Conservation (phyloP, 2,329 filamentous ascomycete species). For the Colletotrichum cordylinicola region DNA sequence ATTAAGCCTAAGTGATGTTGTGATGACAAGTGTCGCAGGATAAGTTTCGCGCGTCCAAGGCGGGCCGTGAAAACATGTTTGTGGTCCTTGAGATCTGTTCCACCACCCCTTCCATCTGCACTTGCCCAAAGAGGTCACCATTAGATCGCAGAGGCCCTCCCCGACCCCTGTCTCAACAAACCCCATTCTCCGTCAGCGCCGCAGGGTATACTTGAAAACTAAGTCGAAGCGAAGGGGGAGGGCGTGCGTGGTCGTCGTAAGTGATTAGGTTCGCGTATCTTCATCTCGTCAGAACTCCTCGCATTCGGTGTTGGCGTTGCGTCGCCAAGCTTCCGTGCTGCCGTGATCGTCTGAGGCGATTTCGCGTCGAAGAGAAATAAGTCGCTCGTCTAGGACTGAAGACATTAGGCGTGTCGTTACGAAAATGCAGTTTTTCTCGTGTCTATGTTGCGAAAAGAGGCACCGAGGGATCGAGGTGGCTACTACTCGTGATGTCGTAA, state of each 20-base stretch:
- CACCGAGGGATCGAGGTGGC: constrained; percentile 9
- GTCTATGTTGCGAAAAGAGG: constrained; percentile 31
- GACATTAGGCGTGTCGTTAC: constrained; percentile 40
- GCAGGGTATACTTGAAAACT: constrained; percentile 44
- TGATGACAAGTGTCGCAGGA: constrained; percentile 11
- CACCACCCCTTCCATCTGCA: neutral
- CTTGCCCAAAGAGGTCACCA: constrained; percentile 15
- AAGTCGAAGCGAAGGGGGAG: constrained; percentile 38
- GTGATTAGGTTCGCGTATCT: constrained; percentile 30
- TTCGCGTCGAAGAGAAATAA: constrained; percentile 28
- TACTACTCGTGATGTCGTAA: constrained; percentile 11
- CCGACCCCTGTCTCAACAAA: constrained; percentile 34
- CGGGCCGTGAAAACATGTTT: neutral
- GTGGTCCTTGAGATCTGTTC: neutral
- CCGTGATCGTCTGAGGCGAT: constrained; percentile 25
- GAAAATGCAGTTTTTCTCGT: constrained; percentile 32
- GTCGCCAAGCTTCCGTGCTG: neutral
- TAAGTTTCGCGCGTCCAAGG: neutral
- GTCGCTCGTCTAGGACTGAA: constrained; percentile 33
- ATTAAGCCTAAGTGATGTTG: constrained; percentile 12
- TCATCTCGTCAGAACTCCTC: constrained; percentile 21
- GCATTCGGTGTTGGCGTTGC: neutral
- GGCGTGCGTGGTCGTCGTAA: constrained; percentile 29
- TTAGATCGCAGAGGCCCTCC: constrained; percentile 31
- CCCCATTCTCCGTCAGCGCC: constrained; percentile 28